These are phyloP conservation scores for Tubosaeta brunneosetosa DNA, from an alignment of 768 basidiomycete genomes.

Conservation along the genomic window DNA sequence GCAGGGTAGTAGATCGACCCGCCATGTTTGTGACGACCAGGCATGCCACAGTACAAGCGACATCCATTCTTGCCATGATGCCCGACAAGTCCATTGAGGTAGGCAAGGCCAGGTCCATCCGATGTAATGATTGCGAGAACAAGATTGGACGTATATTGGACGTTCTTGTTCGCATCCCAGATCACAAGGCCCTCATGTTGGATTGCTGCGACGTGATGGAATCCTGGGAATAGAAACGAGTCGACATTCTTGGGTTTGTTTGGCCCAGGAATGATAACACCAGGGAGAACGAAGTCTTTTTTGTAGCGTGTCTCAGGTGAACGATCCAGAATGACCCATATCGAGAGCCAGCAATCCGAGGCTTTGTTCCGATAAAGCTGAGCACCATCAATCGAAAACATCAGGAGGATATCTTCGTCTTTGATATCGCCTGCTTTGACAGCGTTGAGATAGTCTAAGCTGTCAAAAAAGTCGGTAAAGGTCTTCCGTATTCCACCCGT, in stretches of 20 bases:
- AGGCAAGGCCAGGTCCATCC: background rate
- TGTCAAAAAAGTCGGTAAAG: background rate
- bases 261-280: background rate
- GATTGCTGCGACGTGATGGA: background rate
- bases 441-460: background rate
- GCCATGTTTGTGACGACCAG: too few species aligned
- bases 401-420: too few species aligned
- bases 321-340: background rate
- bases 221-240: background rate
- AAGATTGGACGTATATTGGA: background rate
- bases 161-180: background rate
- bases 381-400: too few species aligned
- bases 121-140: background rate
- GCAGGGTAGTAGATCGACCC: too few species aligned
- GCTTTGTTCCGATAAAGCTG: too few species aligned
- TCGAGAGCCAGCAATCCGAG: background rate
- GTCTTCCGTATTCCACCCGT: background rate
- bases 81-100: too few species aligned
- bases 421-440: too few species aligned
- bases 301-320: background rate
- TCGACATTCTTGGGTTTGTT: background rate
- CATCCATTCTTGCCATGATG: too few species aligned
- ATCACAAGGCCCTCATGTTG: background rate
- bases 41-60: too few species aligned
- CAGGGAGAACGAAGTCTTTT: background rate